phyloP scores from a whole-genome alignment of 2,329 filamentous ascomycete species.

The Talaromyces pinophilus region DNA sequence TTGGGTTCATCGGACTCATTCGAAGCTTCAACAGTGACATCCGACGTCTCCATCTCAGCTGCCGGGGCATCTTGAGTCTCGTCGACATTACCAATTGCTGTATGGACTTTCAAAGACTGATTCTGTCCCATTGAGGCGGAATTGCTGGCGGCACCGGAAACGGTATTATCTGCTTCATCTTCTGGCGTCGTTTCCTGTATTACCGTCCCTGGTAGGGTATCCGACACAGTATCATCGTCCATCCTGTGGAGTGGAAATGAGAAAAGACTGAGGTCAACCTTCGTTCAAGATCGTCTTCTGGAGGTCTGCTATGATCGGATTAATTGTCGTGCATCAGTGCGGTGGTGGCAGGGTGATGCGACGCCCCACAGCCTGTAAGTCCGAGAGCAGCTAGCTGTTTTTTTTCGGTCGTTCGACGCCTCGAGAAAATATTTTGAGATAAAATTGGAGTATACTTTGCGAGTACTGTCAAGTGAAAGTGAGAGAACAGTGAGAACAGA shows the following conservation, averaged over 20 bases:
- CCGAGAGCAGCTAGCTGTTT: not conserved
- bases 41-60: not conserved
- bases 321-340: slow-evolving; percentile 5
- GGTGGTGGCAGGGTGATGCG: slow-evolving; percentile 2
- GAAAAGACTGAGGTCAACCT: not conserved
- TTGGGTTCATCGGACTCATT: slow-evolving; percentile 30
- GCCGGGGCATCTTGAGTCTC: not conserved
- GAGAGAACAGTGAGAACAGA: not conserved
- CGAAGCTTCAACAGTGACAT: not conserved
- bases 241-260: not conserved
- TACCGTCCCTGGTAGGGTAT: not conserved
- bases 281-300: not conserved
- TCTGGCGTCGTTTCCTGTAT: slow-evolving; percentile 7
- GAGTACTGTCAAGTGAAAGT: not conserved
- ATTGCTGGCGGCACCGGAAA: not conserved
- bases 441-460: too few species aligned
- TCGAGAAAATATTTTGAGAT: too few species aligned
- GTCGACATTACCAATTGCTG: not conserved
- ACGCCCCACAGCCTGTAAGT: not conserved
- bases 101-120: not conserved
- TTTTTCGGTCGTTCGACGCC: too few species aligned
- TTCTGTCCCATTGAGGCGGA: not conserved
- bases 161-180: slow-evolving; percentile 1
- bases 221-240: slow-evolving; percentile 10
- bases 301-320: not conserved